phyloP scores from a whole-genome alignment of 805 yeast genomes.

The Candida pseudofarinosa region DNA sequence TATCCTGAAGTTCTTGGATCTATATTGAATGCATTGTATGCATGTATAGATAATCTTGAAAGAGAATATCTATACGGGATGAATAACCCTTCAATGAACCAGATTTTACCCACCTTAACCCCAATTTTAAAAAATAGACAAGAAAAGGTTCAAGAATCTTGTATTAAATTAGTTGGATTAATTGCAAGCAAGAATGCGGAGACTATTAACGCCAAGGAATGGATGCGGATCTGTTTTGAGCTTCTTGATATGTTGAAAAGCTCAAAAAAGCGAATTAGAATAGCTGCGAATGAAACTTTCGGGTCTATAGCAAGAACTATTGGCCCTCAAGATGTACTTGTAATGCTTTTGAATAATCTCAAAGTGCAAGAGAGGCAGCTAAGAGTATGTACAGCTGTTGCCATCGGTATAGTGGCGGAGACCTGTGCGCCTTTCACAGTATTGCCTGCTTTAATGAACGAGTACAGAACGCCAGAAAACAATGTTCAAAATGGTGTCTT shows the following conservation, averaged over 20 bases:
- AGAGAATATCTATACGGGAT: slow-evolving; percentile 50
- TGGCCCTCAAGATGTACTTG: slow-evolving; percentile 94
- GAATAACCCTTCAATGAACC: slow-evolving; percentile 69
- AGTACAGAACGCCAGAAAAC: slow-evolving; percentile 84
- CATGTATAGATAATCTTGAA: slow-evolving; percentile 59
- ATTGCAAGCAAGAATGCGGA: slow-evolving; percentile 81
- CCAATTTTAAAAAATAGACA: slow-evolving; percentile 89
- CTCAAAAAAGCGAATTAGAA: slow-evolving; percentile 67
- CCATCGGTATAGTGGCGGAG: slow-evolving; percentile 94
- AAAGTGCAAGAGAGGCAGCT: slow-evolving; percentile 93
- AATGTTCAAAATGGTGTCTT: slow-evolving; percentile 95
- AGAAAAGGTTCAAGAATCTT: slow-evolving; percentile 83
- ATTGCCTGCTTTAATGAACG: slow-evolving; percentile 92
- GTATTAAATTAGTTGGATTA: slow-evolving; percentile 73
- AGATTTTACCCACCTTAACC: slow-evolving; percentile 79
- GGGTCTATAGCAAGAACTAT: slow-evolving; percentile 88
- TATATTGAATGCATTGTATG: slow-evolving; percentile 63
- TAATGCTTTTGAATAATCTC: slow-evolving; percentile 75
- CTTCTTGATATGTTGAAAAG: slow-evolving; percentile 84
- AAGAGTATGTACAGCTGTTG: slow-evolving; percentile 96
- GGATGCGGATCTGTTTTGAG: slow-evolving; percentile 96
- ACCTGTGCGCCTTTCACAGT: slow-evolving; percentile 91
- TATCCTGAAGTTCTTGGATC: slow-evolving; percentile 93
- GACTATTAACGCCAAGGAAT: slow-evolving; percentile 83
- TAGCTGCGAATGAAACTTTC: slow-evolving; percentile 85